Conservation (phyloP, 495 filamentous ascomycete species). For the Oleoguttula mirabilis region DNA sequence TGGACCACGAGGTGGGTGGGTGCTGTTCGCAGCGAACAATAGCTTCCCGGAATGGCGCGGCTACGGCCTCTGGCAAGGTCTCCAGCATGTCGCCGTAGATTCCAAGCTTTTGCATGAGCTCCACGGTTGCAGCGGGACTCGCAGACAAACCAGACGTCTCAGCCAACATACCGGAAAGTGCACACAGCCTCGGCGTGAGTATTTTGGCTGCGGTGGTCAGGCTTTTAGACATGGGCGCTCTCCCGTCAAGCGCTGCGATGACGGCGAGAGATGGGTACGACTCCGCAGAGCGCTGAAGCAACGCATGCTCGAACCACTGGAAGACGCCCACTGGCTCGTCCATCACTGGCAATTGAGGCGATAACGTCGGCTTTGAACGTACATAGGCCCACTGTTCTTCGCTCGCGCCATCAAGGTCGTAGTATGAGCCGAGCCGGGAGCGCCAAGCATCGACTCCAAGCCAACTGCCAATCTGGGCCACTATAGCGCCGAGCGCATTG, state of each 20-base stretch:
- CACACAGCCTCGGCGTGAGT: constrained; percentile 6
- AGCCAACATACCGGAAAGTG: constrained; percentile 7
- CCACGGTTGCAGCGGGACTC: constrained; percentile 4
- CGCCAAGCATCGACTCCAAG: constrained; percentile 69
- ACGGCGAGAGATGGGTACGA: constrained; percentile 18
- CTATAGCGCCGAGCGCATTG: constrained; percentile 49
- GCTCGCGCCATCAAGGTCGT: constrained; percentile 55
- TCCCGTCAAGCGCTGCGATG: background rate
- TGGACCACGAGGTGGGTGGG: constrained; percentile 66
- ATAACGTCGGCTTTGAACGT: constrained; percentile 27
- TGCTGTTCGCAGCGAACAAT: constrained; percentile 68
- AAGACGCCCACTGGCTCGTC: constrained; percentile 39
- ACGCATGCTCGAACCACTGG: constrained; percentile 43
- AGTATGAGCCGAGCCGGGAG: constrained; percentile 43
- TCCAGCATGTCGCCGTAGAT: constrained; percentile 51
- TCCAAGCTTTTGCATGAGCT: constrained; percentile 44
- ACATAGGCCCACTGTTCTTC: constrained; percentile 52
- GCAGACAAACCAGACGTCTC: constrained; percentile 5
- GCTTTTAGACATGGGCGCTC: background rate
- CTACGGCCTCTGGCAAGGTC: constrained; percentile 70
- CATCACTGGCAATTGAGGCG: constrained; percentile 10
- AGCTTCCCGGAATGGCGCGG: constrained; percentile 67
- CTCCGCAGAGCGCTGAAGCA: constrained; percentile 10
- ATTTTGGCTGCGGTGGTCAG: background rate
- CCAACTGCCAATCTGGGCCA: constrained; percentile 75